Evolutionary conservation across 441 rosid genomes (phyloP).

Genomic region (Erysimum cheiri): DNA sequence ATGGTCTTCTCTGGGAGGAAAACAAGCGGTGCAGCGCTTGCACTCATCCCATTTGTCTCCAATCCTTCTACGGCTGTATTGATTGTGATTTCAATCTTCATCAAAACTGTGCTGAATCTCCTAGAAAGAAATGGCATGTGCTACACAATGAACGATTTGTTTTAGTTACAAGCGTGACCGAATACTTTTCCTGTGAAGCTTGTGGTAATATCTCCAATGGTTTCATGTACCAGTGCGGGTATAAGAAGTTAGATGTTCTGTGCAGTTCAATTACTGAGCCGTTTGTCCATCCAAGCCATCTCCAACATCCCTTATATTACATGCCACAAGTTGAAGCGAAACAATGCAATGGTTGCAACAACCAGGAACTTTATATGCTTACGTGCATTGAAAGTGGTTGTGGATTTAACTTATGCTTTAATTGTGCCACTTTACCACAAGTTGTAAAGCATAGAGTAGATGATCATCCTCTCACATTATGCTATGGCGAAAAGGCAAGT

Average conservation of each 20-base stretch:
- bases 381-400: background rate
- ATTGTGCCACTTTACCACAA: background rate
- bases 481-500: background rate
- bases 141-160: background rate
- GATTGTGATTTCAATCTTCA: conserved; percentile 22
- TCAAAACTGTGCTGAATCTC: conserved; percentile 17
- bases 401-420: background rate
- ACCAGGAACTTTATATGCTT: background rate
- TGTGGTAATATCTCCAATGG: background rate
- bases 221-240: conserved; percentile 6
- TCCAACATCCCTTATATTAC: conserved; percentile 1
- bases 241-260: background rate
- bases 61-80: conserved; percentile 1
- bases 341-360: background rate
- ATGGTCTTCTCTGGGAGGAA: background rate
- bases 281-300: background rate
- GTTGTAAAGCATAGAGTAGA: conserved; percentile 10
- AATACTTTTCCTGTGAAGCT: accelerated
- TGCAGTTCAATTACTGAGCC: background rate
- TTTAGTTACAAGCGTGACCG: background rate
- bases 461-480: conserved; percentile 5
- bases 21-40: background rate
- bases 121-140: background rate
- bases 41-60: background rate
- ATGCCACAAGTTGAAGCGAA: background rate